Percentiles rank a stretch among this genome's conserved stretches.
phyloP scores from a whole-genome alignment of 192 early-diverging fungal genomes.

The Rhizophagus sp. region DNA sequence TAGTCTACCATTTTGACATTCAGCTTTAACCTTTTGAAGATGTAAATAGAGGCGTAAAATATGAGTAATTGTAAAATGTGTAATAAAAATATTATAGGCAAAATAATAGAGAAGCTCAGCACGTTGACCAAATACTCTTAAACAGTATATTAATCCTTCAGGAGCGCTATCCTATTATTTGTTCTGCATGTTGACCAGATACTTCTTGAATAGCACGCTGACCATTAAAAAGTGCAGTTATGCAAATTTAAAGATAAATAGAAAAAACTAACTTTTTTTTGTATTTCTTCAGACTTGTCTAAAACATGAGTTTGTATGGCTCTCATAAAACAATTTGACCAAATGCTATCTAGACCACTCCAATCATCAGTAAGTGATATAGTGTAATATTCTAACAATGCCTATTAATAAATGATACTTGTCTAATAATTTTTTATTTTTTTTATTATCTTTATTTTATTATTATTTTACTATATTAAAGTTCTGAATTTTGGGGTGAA shows the following conservation, averaged over 20 bases:
- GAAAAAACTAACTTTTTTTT: constrained; percentile 2
- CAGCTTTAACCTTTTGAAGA: too few species aligned
- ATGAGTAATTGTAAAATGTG: too few species aligned
- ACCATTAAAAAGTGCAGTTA: background rate
- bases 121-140: background rate
- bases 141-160: background rate
- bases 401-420: too few species aligned
- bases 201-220: constrained; percentile 3
- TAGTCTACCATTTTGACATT: background rate
- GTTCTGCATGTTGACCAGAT: constrained; percentile 11
- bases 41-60: too few species aligned
- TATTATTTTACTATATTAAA: too few species aligned
- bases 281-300: background rate
- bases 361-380: background rate
- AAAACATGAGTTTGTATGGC: background rate
- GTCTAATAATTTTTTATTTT: too few species aligned
- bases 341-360: background rate
- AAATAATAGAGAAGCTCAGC: background rate
- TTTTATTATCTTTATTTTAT: too few species aligned
- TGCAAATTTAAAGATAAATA: background rate
- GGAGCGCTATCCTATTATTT: background rate
- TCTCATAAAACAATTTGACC: background rate
- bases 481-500: too few species aligned
- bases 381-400: too few species aligned
- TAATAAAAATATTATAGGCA: too few species aligned